A percentile compares a stretch with the other conserved stretches of the same genome.
Conservation (phyloP, 2,329 filamentous ascomycete genomes). For the Cordyceps farinosa region DNA sequence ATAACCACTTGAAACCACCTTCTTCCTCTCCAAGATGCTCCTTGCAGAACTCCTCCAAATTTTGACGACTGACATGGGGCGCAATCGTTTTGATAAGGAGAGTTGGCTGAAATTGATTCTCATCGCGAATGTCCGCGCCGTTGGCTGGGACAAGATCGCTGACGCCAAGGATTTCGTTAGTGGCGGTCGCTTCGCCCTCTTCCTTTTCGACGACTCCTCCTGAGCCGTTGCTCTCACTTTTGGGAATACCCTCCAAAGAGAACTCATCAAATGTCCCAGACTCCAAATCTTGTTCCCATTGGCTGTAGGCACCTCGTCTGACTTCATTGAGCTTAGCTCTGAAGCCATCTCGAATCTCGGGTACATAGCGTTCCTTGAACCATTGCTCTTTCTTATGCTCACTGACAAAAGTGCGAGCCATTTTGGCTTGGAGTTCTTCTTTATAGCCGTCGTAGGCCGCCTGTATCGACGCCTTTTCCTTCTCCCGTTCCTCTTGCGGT, state of each 20-base stretch:
- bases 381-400: constrained; percentile 95
- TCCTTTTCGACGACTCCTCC: constrained; percentile 89
- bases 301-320: constrained; percentile 71
- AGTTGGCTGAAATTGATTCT: constrained; percentile 83
- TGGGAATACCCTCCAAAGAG: constrained; percentile 88
- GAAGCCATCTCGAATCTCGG: constrained; percentile 73
- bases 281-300: constrained; percentile 87
- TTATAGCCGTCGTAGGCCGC: constrained; percentile 64
- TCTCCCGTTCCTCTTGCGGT: constrained; percentile 69
- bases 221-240: constrained; percentile 83
- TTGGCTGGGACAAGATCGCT: constrained; percentile 82
- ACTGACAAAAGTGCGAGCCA: constrained; percentile 85
- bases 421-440: constrained; percentile 66
- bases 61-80: constrained; percentile 88
- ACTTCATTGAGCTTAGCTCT: constrained; percentile 74
- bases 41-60: constrained; percentile 90
- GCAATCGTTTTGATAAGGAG: constrained; percentile 97
- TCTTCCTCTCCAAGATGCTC: constrained; percentile 88
- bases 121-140: constrained; percentile 84
- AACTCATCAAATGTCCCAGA: constrained; percentile 89
- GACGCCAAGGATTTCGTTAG: constrained; percentile 88
- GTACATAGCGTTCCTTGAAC: constrained; percentile 93
- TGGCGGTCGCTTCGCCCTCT: constrained; percentile 87
- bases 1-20: constrained; percentile 93
- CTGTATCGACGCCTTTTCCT: constrained; percentile 76